Conservation (phyloP, 2,329 filamentous ascomycete genomes). For the Colletotrichum falcatum region DNA sequence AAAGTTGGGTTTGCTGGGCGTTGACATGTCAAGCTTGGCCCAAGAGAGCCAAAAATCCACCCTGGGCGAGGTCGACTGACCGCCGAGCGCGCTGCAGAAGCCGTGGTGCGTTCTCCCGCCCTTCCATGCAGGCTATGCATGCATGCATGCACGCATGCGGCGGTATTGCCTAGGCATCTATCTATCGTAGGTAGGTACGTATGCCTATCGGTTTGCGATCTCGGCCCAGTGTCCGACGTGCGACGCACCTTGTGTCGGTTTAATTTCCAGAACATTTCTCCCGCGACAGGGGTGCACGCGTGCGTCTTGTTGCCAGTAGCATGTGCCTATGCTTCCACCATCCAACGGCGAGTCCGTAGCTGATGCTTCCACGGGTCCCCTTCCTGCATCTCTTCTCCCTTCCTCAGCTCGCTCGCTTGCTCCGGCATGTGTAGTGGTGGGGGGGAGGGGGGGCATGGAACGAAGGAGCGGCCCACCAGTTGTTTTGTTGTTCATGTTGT, state of each 20-base stretch:
- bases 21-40: neutral
- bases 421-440: neutral
- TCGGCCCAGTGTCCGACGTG: neutral
- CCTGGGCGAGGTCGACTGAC: constrained; percentile 1
- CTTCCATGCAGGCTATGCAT: constrained; percentile 7
- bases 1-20: neutral
- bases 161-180: too few relatives aligned
- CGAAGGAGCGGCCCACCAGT: neutral
- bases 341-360: constrained; percentile 33
- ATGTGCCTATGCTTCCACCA: neutral
- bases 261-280: constrained; percentile 19
- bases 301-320: neutral
- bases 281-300: neutral
- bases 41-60: neutral
- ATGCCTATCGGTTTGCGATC: too few relatives aligned
- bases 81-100: constrained; percentile 5
- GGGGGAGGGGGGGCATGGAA: neutral
- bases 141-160: too few relatives aligned
- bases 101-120: neutral
- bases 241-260: neutral
- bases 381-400: neutral
- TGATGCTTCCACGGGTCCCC: neutral
- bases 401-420: neutral
- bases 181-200: too few relatives aligned
- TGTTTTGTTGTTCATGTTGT: neutral